phyloP scores from a whole-genome alignment of 78 protist genomes.

The Dictyostelium firmibasis region DNA sequence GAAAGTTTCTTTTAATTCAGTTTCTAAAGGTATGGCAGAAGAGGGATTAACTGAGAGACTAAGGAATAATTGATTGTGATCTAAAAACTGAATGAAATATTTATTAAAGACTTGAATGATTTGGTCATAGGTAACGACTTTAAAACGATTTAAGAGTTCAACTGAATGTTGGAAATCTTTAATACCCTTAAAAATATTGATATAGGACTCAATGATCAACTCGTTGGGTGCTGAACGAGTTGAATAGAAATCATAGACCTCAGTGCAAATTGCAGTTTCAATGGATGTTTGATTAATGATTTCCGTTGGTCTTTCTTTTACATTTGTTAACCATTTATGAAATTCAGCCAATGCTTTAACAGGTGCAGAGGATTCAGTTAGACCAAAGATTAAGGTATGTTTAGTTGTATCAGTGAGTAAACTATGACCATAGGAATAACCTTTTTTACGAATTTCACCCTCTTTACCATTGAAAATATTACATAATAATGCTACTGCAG shows the following conservation, averaged over 20 bases:
- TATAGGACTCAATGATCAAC: background rate
- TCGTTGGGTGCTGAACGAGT: background rate
- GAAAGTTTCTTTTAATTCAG: background rate
- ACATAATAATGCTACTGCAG: background rate
- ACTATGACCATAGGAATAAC: conserved; percentile 42
- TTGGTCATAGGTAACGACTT: conserved; percentile 5
- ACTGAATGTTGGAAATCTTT: background rate
- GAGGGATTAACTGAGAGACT: conserved; percentile 6
- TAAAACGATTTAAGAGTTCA: conserved; percentile 7
- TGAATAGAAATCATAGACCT: conserved; percentile 29
- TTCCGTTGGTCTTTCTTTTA: background rate
- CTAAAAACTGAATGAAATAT: conserved; percentile 27
- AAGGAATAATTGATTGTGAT: background rate
- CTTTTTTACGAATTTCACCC: conserved; percentile 54
- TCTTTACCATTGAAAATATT: conserved; percentile 37
- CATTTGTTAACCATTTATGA: background rate
- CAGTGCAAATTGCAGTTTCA: conserved; percentile 9
- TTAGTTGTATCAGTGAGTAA: background rate
- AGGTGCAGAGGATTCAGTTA: conserved; percentile 13
- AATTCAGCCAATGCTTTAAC: conserved; percentile 24
- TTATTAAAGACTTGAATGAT: background rate
- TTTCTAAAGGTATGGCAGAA: background rate
- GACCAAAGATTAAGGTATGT: background rate
- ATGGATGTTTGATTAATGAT: background rate
- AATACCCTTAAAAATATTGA: background rate